Percentiles rank a stretch among this genome's conserved stretches.
Conservation (phyloP, 805 yeast species). For the Yarrowia sp. region DNA sequence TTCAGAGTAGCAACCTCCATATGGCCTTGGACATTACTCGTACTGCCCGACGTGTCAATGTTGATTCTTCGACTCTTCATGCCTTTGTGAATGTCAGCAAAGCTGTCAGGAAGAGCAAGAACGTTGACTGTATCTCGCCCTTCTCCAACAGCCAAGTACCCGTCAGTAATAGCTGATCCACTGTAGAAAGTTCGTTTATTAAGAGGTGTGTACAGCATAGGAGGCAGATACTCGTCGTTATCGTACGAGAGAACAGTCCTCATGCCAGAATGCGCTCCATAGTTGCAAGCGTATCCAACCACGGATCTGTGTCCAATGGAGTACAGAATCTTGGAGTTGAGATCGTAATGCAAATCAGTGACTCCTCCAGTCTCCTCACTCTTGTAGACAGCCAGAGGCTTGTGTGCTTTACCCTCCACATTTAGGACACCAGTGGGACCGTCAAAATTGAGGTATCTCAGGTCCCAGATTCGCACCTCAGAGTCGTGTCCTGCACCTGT, state of each 20-base stretch:
- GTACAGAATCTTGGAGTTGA: constrained; percentile 5
- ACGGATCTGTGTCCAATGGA: constrained; percentile 11
- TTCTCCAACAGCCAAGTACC: constrained; percentile 22
- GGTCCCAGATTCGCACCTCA: constrained; percentile 26
- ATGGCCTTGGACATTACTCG: background rate
- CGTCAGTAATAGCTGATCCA: constrained; percentile 19
- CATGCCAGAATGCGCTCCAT: constrained; percentile 1
- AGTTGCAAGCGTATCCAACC: constrained; percentile 17
- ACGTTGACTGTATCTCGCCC: background rate
- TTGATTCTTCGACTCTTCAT: background rate
- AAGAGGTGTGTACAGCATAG: constrained; percentile 2
- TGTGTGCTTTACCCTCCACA: constrained; percentile 7
- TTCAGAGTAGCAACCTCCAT: constrained; percentile 17
- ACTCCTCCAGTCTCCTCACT: background rate
- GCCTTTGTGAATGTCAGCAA: background rate
- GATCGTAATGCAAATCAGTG: constrained; percentile 12
- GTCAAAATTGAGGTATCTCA: constrained; percentile 3
- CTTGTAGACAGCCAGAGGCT: constrained; percentile 12
- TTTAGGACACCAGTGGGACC: constrained; percentile 9
- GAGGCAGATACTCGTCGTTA: constrained; percentile 6
- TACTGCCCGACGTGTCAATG: constrained; percentile 1
- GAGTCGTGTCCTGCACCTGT: background rate
- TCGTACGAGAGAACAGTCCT: background rate
- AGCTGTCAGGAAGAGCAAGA: constrained; percentile 9
- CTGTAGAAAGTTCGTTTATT: constrained; percentile 2